Conservation (phyloP, 768 basidiomycete genomes). For the Auricularia sp. region DNA sequence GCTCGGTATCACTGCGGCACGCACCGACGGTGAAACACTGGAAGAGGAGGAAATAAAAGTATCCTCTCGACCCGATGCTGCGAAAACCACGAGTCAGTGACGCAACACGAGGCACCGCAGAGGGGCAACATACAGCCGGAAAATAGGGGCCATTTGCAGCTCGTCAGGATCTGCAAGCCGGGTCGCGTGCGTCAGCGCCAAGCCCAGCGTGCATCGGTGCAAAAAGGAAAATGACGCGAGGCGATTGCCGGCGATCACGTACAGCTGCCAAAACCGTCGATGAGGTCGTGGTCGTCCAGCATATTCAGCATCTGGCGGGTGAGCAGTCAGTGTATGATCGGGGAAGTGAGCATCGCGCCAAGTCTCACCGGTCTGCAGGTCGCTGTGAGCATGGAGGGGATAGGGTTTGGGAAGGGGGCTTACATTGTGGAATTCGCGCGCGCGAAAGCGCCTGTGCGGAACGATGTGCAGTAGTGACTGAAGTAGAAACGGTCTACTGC, state of each 20-base stretch:
- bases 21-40: conserved; percentile 82
- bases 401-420: conserved; percentile 19
- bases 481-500: conserved; percentile 86
- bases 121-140: conserved; percentile 41
- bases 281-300: conserved; percentile 36
- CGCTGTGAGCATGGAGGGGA: neutral
- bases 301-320: conserved; percentile 21
- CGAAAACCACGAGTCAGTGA: conserved; percentile 13
- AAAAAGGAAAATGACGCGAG: neutral
- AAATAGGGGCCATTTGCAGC: conserved; percentile 62
- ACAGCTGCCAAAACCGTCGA: conserved; percentile 81
- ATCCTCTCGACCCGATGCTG: conserved; percentile 76
- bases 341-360: neutral
- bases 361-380: neutral
- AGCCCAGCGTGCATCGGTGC: neutral
- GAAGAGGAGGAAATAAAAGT: conserved; percentile 90
- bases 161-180: conserved; percentile 63
- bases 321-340: neutral
- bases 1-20: conserved; percentile 13
- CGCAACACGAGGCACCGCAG: conserved; percentile 6
- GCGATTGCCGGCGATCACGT: conserved; percentile 19
- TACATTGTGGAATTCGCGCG: conserved; percentile 86
- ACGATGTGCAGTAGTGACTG: conserved; percentile 81
- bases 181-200: conserved; percentile 4
- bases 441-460: conserved; percentile 83